These are phyloP conservation scores for Fusarium brevicatenulatum DNA, from an alignment of 2,329 filamentous ascomycete species.

Conservation along the genomic window DNA sequence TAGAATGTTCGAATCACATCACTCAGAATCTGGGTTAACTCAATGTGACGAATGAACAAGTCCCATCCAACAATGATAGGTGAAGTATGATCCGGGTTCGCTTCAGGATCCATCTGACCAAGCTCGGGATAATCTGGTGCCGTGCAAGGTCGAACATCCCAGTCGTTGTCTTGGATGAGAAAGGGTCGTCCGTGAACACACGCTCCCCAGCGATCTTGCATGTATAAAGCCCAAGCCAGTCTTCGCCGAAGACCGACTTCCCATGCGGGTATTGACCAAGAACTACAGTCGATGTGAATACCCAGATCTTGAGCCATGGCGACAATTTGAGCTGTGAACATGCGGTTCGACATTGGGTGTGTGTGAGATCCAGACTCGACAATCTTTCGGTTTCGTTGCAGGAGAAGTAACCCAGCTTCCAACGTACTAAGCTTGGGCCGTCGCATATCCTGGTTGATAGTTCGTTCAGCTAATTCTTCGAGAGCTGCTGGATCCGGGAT, in stretches of 20 bases:
- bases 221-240: constrained; percentile 71
- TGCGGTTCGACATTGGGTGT: constrained; percentile 51
- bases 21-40: constrained; percentile 61
- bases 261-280: constrained; percentile 71
- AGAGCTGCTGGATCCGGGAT: constrained; percentile 47
- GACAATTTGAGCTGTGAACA: constrained; percentile 64
- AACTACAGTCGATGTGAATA: constrained; percentile 68
- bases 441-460: constrained; percentile 59
- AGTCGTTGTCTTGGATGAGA: constrained; percentile 63
- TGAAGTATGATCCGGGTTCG: constrained; percentile 52
- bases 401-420: constrained; percentile 64
- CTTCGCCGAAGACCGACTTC: constrained; percentile 70
- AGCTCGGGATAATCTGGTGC: constrained; percentile 54
- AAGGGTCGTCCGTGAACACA: constrained; percentile 67
- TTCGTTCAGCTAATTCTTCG: constrained; percentile 54
- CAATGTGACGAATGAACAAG: constrained; percentile 62
- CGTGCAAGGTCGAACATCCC: constrained; percentile 58
- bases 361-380: constrained; percentile 39
- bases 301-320: constrained; percentile 68
- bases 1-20: constrained; percentile 63
- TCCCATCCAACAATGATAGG: constrained; percentile 58
- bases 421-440: constrained; percentile 65
- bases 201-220: constrained; percentile 72
- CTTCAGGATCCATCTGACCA: constrained; percentile 47
- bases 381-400: constrained; percentile 59